Percentiles rank a stretch among this genome's conserved stretches.
Evolutionary conservation across 495 filamentous ascomycete species (phyloP).

Genomic region (Terfezia boudieri): DNA sequence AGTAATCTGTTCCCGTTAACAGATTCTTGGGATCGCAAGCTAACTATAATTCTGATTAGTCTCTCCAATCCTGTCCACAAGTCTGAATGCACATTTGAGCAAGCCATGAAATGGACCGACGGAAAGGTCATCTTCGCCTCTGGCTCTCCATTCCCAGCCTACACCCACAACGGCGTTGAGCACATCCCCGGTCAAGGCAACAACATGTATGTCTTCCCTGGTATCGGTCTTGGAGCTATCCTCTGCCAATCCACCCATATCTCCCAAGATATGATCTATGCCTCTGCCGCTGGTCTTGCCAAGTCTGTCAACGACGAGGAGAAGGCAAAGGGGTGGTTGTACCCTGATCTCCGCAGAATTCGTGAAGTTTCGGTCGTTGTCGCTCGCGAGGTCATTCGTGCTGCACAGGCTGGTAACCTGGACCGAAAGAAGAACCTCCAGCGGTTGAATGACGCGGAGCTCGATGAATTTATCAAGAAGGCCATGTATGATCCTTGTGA

Average conservation of each 20-base stretch:
- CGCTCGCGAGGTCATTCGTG: constrained; percentile 78
- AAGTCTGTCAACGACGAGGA: constrained; percentile 60
- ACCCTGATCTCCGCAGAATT: constrained; percentile 83
- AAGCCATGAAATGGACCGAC: constrained; percentile 69
- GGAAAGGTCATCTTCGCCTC: constrained; percentile 83
- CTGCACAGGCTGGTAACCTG: constrained; percentile 49
- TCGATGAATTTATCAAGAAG: constrained; percentile 44
- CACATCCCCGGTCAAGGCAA: constrained; percentile 82
- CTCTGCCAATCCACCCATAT: constrained; percentile 70
- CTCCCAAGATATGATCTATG: constrained; percentile 92
- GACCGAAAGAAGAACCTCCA: constrained; percentile 45
- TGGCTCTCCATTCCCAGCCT: constrained; percentile 74
- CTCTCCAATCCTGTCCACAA: constrained; percentile 83
- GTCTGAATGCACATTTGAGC: constrained; percentile 91
- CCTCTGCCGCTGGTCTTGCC: constrained; percentile 61
- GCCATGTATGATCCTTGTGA: constrained; percentile 50
- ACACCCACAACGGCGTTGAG: constrained; percentile 36
- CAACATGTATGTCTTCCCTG: constrained; percentile 93
- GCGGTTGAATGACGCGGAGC: constrained; percentile 33
- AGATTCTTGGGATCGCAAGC: background rate
- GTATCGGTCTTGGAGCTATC: constrained; percentile 86
- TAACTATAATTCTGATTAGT: background rate
- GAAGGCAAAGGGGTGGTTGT: constrained; percentile 59
- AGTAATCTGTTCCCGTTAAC: background rate
- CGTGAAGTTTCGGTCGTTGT: constrained; percentile 74